A percentile compares a stretch with the other conserved stretches of the same genome.
phyloP scores from a whole-genome alignment of 176 grass and related monocot genomes.

The Neostapfia colusana region DNA sequence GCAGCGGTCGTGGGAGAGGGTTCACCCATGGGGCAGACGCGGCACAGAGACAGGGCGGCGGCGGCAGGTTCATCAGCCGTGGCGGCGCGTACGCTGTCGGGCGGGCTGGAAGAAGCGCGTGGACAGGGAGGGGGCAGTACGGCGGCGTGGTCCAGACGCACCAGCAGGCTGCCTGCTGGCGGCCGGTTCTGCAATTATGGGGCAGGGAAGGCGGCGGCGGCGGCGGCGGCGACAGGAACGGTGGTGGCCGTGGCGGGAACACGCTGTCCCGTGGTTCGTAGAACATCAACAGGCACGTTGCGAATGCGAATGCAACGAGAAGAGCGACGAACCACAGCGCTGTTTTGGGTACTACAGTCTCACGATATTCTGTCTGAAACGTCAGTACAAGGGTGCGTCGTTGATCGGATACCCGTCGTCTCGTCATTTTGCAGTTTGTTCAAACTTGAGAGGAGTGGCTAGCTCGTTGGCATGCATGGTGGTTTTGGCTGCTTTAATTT shows the following conservation, averaged over 20 bases:
- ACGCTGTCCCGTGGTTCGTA: background rate
- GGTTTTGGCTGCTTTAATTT: too few relatives aligned
- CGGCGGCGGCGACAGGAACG: background rate
- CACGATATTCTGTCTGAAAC: background rate
- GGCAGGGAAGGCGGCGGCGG: constrained; percentile 4
- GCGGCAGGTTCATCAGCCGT: background rate
- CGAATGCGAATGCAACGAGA: background rate
- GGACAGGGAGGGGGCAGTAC: background rate
- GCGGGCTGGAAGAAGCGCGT: background rate
- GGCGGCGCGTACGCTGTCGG: background rate
- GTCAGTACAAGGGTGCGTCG: too few relatives aligned
- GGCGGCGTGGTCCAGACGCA: background rate
- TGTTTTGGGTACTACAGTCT: background rate
- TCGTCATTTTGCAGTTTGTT: background rate
- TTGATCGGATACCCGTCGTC: background rate
- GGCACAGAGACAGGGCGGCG: background rate
- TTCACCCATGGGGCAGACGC: background rate
- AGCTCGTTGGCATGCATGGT: too few relatives aligned
- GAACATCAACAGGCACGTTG: background rate
- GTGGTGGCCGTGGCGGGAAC: background rate
- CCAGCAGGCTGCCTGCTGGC: constrained; percentile 22
- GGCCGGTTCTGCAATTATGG: background rate
- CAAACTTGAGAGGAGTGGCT: background rate
- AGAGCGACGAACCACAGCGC: too few relatives aligned
- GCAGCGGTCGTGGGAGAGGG: background rate